Base-by-base conservation (phyloP, 768 basidiomycete species). In the Gloeophyllum trabeum region DNA sequence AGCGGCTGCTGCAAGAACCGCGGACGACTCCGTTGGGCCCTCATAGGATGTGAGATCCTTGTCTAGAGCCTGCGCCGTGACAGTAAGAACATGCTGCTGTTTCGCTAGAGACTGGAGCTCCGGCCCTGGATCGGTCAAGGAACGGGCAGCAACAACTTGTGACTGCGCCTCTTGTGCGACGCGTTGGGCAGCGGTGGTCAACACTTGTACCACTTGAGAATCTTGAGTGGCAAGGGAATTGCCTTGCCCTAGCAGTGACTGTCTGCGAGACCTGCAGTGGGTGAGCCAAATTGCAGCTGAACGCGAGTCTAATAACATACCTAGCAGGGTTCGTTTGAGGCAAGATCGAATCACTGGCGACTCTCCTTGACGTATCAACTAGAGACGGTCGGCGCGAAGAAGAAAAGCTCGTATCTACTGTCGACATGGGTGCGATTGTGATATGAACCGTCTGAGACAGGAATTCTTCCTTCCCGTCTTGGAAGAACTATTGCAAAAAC, bases 41-140 rank as follows among this genome's bases (percentile, higher is more conserved):
- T 61, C n/a, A 73, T 69, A 24, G 74, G 77, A 19, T 7, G 71
- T 70, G 35, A 79, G 67, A 42, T 79, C 84, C 45, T 74, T 71
- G 56, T 85, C 81, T 50, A 87, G 76, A 12, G 85, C 87, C 49
- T 81, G 70, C 12, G 85, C 81, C 2, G 87, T 73, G 39, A 74
- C 62, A 6, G 72, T 75, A 40, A 90, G 68, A 43, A 89, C 82
- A 49, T 86, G 77, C 52, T 83, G 85, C 63, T 89, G 86, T 57
- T 84, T 85, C 39, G 74, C 80, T 41, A 90, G 73, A 20, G 77
- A 77, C 53, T 81, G 74, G 7, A 84, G 56, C 49, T 79, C 69
- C 5, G 59, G 62, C 14, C 59, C 63, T 22, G 63, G 58, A 24
- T 64, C 64, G 40, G 46, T 70, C n/a, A 70, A 67, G 22, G 60